Base-by-base conservation (phyloP, 768 basidiomycete genomes). In the Russula ochroleuca region DNA sequence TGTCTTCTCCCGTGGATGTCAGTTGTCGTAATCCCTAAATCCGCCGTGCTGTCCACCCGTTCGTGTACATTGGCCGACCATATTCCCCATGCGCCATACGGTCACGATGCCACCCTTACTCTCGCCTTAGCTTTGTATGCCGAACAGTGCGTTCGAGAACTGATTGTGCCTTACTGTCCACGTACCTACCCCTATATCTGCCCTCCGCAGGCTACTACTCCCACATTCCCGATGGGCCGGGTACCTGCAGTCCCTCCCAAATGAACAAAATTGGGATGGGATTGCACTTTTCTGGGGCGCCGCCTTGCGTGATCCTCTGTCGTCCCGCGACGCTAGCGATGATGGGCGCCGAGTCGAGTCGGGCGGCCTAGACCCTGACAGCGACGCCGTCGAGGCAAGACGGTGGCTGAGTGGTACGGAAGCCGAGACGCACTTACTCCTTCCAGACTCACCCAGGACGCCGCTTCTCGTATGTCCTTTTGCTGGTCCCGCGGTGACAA, bases 231-330 rank as follows among this genome's bases (percentile, higher is more conserved):
- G 67, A 23, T 73, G 72, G 72, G 55, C 53, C 61, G 72, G 64
- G 38, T 73, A 73, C 60, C 52, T 73, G 6, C 58, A 65, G 25
- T 69, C 70, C 14, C 66, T 73, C 9, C 72, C 72, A 10, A 25
- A 9, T 15, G 49, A 54, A 19, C 59, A 33, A 21, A 62, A 57
- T 33, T 64, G 66, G 66, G 40, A 63, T 17, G 70, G 70, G 21
- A 68, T 73, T 52, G 72, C 65, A n/a, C 57, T 69, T 37, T 73
- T 73, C 47, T 73, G 72, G 72, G 64, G 52, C 54, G 47, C 48
- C 45, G 7, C 47, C 43, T 45, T 56, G 57, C 45, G 25, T 59
- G 62, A 53, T 47, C 57, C 35, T 19, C 19, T 53, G 63, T 59
- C 52, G 51, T 41, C 52, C 15, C 28, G 2, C 25, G 37, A 54